A percentile compares a stretch with the other conserved stretches of the same genome.
These are phyloP conservation scores for Chernovozyma aurita DNA, from an alignment of 1,139 yeast genomes.

Conservation along the genomic window DNA sequence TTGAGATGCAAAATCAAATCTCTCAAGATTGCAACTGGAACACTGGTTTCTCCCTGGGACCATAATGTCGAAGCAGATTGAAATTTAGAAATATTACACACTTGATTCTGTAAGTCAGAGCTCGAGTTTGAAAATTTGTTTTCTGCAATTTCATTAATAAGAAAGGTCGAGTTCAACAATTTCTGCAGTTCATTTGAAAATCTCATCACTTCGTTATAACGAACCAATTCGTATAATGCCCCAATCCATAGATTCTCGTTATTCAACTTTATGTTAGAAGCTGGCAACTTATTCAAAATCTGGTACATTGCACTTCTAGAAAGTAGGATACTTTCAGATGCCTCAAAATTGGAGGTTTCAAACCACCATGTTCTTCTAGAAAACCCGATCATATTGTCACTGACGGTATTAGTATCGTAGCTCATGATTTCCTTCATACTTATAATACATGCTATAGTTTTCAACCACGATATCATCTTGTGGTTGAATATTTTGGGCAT, in stretches of 20 bases:
- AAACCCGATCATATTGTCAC: conserved; percentile 8
- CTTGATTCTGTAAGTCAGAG: conserved; percentile 7
- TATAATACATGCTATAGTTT: conserved; percentile 31
- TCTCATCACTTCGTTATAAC: conserved; percentile 40
- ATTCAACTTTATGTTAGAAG: neutral
- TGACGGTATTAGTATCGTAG: conserved; percentile 3
- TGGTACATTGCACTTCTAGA: conserved; percentile 36
- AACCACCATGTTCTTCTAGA: conserved; percentile 32
- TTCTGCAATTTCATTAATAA: conserved; percentile 35
- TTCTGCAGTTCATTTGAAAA: conserved; percentile 36
- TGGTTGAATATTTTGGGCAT: conserved; percentile 15
- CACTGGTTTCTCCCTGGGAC: conserved; percentile 49
- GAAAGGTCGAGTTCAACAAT: conserved; percentile 45
- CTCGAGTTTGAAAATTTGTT: conserved; percentile 11
- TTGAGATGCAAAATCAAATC: conserved; percentile 6
- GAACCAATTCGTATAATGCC: conserved; percentile 34
- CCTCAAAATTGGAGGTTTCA: conserved; percentile 24
- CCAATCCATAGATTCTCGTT: conserved; percentile 19
- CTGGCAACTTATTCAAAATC: conserved; percentile 14
- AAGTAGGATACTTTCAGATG: conserved; percentile 37
- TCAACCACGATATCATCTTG: conserved; percentile 24
- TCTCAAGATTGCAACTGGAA: conserved; percentile 51
- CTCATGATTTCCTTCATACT: conserved; percentile 18
- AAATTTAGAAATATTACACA: conserved; percentile 32
- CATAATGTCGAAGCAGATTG: conserved; percentile 57